Evolutionary conservation across 1,284 basidiomycete species (phyloP).

Genomic region (Singerocomus rubriflavus): DNA sequence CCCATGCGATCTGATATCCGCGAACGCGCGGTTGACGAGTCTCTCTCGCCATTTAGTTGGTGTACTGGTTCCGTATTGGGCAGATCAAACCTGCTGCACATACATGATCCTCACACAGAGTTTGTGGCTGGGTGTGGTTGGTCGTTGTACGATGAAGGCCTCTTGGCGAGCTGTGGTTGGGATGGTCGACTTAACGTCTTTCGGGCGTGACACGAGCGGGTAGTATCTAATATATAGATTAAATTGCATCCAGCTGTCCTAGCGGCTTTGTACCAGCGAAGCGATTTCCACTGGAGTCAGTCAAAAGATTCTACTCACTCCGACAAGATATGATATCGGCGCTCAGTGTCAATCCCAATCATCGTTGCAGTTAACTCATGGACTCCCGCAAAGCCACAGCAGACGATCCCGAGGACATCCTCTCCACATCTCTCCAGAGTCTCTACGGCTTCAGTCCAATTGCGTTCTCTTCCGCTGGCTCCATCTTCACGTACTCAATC

Average conservation of each 20-base stretch:
- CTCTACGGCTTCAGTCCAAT: slow-evolving; percentile 63
- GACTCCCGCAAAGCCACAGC: neutral
- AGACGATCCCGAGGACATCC: slow-evolving; percentile 58
- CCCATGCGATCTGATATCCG: neutral
- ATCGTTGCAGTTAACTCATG: neutral
- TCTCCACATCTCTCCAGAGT: slow-evolving; percentile 55
- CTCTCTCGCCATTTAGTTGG: slow-evolving; percentile 47
- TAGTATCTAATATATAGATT: neutral
- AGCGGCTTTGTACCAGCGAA: neutral
- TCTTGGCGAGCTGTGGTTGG: slow-evolving; percentile 89
- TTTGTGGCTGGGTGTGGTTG: slow-evolving; percentile 92
- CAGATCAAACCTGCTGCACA: slow-evolving; percentile 56
- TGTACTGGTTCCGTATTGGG: slow-evolving; percentile 52
- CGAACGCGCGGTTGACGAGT: neutral
- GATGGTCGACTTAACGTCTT: slow-evolving; percentile 83
- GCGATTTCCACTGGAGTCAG: neutral
- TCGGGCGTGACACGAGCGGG: slow-evolving; percentile 40
- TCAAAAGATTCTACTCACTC: no score
- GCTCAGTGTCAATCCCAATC: neutral
- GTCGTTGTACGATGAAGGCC: slow-evolving; percentile 83
- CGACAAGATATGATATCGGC: no score
- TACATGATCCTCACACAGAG: slow-evolving; percentile 89
- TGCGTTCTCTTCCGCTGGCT: slow-evolving; percentile 52
- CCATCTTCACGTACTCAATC: slow-evolving; percentile 41
- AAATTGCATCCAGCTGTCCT: neutral